A percentile compares a stretch with the other conserved stretches of the same genome.
These are phyloP conservation scores for Pseudogymnoascus sp. DNA, from an alignment of 2,329 filamentous ascomycete species.

Conservation along the genomic window DNA sequence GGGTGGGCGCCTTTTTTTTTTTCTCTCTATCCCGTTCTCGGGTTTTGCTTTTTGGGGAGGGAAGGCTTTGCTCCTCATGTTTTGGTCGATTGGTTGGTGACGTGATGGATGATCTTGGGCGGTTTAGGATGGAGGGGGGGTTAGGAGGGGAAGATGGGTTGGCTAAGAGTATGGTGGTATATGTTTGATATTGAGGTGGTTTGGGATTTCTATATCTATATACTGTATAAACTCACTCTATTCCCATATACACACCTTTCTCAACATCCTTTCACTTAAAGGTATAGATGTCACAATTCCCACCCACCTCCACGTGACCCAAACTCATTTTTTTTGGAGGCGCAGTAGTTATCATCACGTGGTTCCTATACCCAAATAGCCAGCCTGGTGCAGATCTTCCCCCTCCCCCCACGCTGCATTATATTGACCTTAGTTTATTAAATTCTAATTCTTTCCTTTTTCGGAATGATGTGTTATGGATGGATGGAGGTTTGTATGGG, in stretches of 20 bases:
- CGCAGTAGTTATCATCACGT: neutral
- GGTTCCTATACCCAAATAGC: neutral
- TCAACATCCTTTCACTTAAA: neutral
- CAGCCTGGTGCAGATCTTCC: neutral
- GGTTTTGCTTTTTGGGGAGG: too few species aligned
- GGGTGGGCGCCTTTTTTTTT: too few species aligned
- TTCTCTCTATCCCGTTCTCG: too few species aligned
- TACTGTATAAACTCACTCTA: neutral
- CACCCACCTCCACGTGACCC: neutral
- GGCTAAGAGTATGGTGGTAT: neutral
- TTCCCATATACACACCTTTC: neutral
- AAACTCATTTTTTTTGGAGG: neutral
- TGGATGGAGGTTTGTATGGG: too few species aligned
- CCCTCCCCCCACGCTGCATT: neutral
- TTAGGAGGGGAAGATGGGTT: too few species aligned
- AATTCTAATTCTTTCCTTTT: neutral
- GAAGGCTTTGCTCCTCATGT: too few species aligned
- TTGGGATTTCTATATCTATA: too few species aligned
- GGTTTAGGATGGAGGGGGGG: too few species aligned
- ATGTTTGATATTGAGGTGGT: neutral
- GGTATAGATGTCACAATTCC: neutral
- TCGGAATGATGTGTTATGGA: neutral
- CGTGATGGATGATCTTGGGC: too few species aligned
- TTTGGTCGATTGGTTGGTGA: too few species aligned
- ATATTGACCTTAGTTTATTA: neutral